Evolutionary conservation across 1,284 basidiomycete genomes (phyloP), one percentile per base, ranked within the genome.

Genomic region (Austropuccinia psidii): DNA sequence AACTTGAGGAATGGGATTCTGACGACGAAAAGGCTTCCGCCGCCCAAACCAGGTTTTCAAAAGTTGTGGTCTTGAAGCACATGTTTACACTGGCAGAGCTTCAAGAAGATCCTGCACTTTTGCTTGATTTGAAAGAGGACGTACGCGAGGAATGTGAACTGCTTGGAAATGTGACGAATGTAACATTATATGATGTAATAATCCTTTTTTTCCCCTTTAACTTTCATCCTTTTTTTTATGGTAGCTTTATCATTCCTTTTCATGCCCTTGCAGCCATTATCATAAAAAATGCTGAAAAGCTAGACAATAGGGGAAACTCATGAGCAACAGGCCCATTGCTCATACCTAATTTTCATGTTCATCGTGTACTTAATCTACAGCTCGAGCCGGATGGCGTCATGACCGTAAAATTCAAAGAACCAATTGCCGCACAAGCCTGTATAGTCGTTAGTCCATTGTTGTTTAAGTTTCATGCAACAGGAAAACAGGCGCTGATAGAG

Each of bases 71-170:
- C 0, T 83, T 98, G 70, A 93, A 91, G 79, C 88, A 92, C 78
- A 98, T 98, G 93, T 99, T 99, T 80, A 89, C 89, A 6, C 83
- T 91, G 2, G 81, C 89, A 76, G 92, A 96, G 78, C 85, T 99
- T 0, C 89, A 92, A 43, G 87, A 91, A 77, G 95, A 99, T 78
- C 85, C 91, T 0, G 86, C 90, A 4, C 82, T 98, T 24, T 83
- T 98, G 13, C 85, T 98, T 11, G 95, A 98, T 78, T 85, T 98
- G 65, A 97, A 97, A 79, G 90, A 96, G 77, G 95, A 98, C 77
- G 93, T 98, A 9, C 86, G 95, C 70, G 93, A 96, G 47, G 95
- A 99, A 79, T 96, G 93, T 76, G 88, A 89, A 65, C 85, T 85
- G 0, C 81, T 98, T 13, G 96, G 96, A n/a, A 88, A 91, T 76